Evolutionary conservation across 768 basidiomycete genomes (phyloP), one percentile per base, ranked within the genome.

Genomic region (Leccinellum rugosiceps): DNA sequence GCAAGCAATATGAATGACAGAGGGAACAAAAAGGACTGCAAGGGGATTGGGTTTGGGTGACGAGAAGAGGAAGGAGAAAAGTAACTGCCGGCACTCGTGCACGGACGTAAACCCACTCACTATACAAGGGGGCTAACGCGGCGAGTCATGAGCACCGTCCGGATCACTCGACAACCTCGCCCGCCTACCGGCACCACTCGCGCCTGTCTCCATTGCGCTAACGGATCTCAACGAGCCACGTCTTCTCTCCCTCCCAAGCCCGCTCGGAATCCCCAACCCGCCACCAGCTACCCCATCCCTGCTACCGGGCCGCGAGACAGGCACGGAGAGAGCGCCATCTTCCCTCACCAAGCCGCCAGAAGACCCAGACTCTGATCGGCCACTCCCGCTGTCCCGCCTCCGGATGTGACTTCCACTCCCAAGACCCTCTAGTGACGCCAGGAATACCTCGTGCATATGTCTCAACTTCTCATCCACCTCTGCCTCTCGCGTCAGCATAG

Each of bases 381-480:
- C 58, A 25, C 58, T 47, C 19, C 34, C 38, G n/a, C 55, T 59
- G n/a, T 66, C 59, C 58, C 65, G 59, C 56, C 67, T 65, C 35
- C 75, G 68, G 53, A 67, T 43, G 11, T 43, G 59, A 19, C 70
- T 63, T 9, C 75, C 72, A 1, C 74, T 72, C 3, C 79, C 80
- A 2, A 90, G 73, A 17, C 84, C 85, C 56, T 84, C 82, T 31
- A 91, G 71, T 49, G 84, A 87, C 55, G 78, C 80, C 63, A 83
- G 60, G 68, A 91, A 91, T 43, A 77, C 75, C 61, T 85, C 85
- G 56, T 88, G 83, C 88, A 90, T 87, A 71, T 77, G 76, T 48
- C 73, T 74, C 53, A 91, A 67, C 59, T 80, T 75, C 68, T 83
- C 84, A 52, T 88, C 86, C 3, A 91, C 83, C 55, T 85, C 88